A percentile compares a stretch with the other conserved stretches of the same genome.
phyloP scores from a whole-genome alignment of 2,329 filamentous ascomycete species.

The Cadophora sp. region DNA sequence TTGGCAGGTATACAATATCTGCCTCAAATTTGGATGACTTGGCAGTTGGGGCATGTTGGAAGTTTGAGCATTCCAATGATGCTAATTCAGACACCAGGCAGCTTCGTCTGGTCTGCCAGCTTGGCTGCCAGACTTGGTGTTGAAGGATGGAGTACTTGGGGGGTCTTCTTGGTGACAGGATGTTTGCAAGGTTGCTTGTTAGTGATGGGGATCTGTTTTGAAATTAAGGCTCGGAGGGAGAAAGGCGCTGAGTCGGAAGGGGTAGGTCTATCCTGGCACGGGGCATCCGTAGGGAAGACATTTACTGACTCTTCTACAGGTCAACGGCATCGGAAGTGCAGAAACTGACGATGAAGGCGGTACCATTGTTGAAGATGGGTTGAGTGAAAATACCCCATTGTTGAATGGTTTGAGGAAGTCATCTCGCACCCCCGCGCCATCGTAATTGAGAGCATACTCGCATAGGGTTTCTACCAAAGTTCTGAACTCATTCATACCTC shows the following conservation, averaged over 20 bases:
- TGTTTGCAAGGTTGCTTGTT: slow-evolving; percentile 83
- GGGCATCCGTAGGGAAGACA: no score
- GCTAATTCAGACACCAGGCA: slow-evolving; percentile 95
- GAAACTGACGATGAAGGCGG: slow-evolving; percentile 41
- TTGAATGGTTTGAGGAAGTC: slow-evolving; percentile 31
- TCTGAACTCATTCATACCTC: not conserved
- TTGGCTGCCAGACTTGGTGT: slow-evolving; percentile 79
- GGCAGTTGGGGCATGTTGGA: slow-evolving; percentile 81
- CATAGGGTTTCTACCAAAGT: not conserved
- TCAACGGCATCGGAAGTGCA: slow-evolving; percentile 15
- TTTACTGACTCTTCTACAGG: slow-evolving; percentile 17
- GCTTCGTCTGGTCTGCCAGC: slow-evolving; percentile 87
- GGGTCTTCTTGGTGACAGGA: slow-evolving; percentile 87
- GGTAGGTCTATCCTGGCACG: slow-evolving; percentile 18
- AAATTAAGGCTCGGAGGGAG: slow-evolving; percentile 50
- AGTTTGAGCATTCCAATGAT: slow-evolving; percentile 97
- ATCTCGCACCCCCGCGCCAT: slow-evolving; percentile 21
- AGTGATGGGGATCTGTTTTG: slow-evolving; percentile 80
- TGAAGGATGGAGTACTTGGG: slow-evolving; percentile 94
- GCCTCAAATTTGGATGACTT: slow-evolving; percentile 94
- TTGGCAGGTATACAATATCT: slow-evolving; percentile 91
- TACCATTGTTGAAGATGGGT: slow-evolving; percentile 34
- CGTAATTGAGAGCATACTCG: not conserved
- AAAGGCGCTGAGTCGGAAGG: slow-evolving; percentile 24
- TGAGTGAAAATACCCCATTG: slow-evolving; percentile 36